Conservation (phyloP, 495 filamentous ascomycete genomes). For the Apiosordaria backusii region DNA sequence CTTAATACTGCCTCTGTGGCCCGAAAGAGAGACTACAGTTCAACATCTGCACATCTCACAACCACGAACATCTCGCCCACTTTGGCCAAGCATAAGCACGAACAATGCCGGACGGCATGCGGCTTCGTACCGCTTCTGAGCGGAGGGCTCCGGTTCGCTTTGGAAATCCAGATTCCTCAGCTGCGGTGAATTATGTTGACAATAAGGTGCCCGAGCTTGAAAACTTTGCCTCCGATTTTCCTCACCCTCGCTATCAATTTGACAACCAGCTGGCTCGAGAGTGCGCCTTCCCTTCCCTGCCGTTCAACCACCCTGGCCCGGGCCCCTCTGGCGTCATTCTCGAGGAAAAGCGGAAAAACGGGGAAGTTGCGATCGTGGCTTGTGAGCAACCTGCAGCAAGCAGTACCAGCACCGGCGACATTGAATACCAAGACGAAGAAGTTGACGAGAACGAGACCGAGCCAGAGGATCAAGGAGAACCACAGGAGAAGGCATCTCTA, state of each 20-base stretch:
- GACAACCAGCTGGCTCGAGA: slow-evolving; percentile 9
- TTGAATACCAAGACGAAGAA: neutral
- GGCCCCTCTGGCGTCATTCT: slow-evolving; percentile 15
- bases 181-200: neutral
- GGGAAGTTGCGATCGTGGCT: neutral
- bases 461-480: neutral
- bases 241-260: neutral
- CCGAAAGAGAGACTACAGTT: neutral
- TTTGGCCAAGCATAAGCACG: neutral
- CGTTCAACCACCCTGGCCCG: slow-evolving; percentile 14
- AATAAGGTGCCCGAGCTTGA: neutral
- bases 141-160: neutral
- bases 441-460: neutral
- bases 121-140: neutral
- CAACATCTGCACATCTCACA: neutral
- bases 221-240: neutral
- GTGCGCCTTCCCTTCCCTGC: slow-evolving; percentile 26
- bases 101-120: neutral
- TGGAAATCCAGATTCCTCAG: neutral
- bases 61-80: neutral
- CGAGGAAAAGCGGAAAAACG: neutral
- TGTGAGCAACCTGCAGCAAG: neutral
- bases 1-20: neutral
- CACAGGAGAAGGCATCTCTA: neutral
- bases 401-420: neutral